Evolutionary conservation across 2,329 filamentous ascomycete genomes (phyloP), one percentile per base, ranked within the genome.

Genomic region (Calonectria multiphialidica): DNA sequence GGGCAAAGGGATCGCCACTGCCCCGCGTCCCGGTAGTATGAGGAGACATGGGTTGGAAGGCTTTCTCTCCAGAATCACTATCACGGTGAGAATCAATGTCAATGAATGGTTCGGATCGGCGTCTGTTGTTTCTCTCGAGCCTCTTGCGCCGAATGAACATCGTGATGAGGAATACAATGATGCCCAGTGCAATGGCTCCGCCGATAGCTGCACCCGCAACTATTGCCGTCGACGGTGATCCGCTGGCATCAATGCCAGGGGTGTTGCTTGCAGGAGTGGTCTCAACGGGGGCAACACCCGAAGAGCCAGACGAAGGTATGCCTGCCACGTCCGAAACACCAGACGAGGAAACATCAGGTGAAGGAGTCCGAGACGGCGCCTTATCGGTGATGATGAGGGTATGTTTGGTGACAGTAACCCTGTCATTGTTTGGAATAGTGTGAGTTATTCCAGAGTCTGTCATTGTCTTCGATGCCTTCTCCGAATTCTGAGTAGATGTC

Each of bases 1-100:
- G 82, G 2, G 84, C 85, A 76, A 87, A 87, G 2, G 85, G 82
- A 64, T 86, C 85, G 50, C 72, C 68, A 68, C 71, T 76, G 42
- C 71, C 76, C 44, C 77, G 77, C 18, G 71, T 80, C 9, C 76
- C 74, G 1, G 78, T 79, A 12, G 78, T 79, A 40, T 81, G 79
- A 25, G 78, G 71, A 40, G 79, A 79, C 61, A 79, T 72, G 28
- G 73, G 70, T n/a, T 76, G 73, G 8, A 75, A 75, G 33, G 78
- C 74, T 66, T 84, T 82, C 28, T 83, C 81, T 12, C 77, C 80
- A 13, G 75, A 73, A 10, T 28, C 47, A 47, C 65, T 65, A 25
- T 77, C 77, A 13, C 72, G 70, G 49, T 72, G 71, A 7, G 74
- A 72, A 35, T 66, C 65, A 45, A 68, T 59, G 15, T 71, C n/a